These are phyloP conservation scores for Pleomassaria siparia DNA, from an alignment of 2,329 filamentous ascomycete species.

Conservation along the genomic window DNA sequence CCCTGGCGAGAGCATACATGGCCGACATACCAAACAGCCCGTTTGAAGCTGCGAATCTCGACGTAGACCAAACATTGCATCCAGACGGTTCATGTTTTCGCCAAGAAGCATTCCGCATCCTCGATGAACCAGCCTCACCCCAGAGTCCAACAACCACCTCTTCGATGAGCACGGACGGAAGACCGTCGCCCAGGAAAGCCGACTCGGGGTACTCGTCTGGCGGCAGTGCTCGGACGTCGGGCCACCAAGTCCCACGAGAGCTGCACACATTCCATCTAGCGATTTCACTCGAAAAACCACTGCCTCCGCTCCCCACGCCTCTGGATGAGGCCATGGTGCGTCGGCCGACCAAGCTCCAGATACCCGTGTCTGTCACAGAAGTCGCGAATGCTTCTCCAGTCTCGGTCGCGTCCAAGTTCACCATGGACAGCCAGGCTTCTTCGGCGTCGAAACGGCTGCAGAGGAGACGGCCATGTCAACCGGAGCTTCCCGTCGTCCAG, in stretches of 20 bases:
- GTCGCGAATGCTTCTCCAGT: constrained; percentile 13
- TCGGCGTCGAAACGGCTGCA: constrained; percentile 31
- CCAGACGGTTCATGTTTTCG: constrained; percentile 11
- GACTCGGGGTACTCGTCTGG: constrained; percentile 46
- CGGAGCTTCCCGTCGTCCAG: constrained; percentile 33
- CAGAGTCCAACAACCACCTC: not conserved
- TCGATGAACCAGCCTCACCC: constrained; percentile 23
- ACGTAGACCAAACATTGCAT: constrained; percentile 6
- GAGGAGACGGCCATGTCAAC: constrained; percentile 31
- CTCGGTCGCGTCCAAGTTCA: constrained; percentile 23
- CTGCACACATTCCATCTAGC: constrained; percentile 21
- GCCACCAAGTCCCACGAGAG: constrained; percentile 14
- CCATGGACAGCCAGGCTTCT: constrained; percentile 19
- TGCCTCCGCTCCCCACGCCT: constrained; percentile 14
- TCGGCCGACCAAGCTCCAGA: constrained; percentile 6
- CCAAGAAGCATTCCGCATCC: constrained; percentile 22
- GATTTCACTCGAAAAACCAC: constrained; percentile 14
- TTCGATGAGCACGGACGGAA: not conserved
- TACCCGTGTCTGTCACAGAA: not conserved
- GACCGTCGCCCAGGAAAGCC: constrained; percentile 29
- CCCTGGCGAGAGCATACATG: constrained; percentile 32
- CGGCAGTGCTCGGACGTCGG: constrained; percentile 25
- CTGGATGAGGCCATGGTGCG: constrained; percentile 7
- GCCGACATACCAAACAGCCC: constrained; percentile 29
- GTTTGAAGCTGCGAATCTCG: constrained; percentile 9